Evolutionary conservation across 495 filamentous ascomycete genomes (phyloP).

Genomic region (Pseudevernia furfuracea): DNA sequence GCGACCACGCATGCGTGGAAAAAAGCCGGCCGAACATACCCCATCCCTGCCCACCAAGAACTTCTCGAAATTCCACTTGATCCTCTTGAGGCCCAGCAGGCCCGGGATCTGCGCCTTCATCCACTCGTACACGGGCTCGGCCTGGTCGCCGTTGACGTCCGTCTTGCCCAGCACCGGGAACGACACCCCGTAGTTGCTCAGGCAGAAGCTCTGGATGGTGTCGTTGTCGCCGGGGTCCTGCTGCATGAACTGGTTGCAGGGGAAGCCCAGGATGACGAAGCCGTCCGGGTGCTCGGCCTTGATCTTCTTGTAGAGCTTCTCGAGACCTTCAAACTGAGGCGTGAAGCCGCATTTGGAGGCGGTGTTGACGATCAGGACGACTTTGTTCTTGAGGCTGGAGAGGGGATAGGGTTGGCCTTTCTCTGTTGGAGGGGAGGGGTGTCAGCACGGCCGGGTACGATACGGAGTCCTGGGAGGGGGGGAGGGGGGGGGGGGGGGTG

Average conservation of each 20-base stretch:
- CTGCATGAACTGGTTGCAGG: slow-evolving; percentile 92
- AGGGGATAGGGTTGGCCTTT: slow-evolving; percentile 66
- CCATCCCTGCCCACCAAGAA: slow-evolving; percentile 79
- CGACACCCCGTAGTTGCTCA: slow-evolving; percentile 86
- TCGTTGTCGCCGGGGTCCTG: slow-evolving; percentile 84
- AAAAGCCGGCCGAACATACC: slow-evolving; percentile 43
- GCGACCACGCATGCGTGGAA: not conserved
- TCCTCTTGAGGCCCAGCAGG: slow-evolving; percentile 70
- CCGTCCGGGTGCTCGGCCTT: slow-evolving; percentile 58
- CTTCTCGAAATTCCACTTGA: slow-evolving; percentile 99
- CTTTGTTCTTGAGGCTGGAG: slow-evolving; percentile 68
- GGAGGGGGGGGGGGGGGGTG: not conserved
- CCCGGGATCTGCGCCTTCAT: slow-evolving; percentile 82
- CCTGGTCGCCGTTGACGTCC: slow-evolving; percentile 82
- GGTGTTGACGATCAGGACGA: slow-evolving; percentile 95
- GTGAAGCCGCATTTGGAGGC: slow-evolving; percentile 99
- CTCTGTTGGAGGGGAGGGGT: slow-evolving; percentile 43
- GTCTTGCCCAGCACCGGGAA: slow-evolving; percentile 90
- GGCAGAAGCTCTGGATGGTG: slow-evolving; percentile 87
- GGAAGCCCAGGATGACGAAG: slow-evolving; percentile 88
- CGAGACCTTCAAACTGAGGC: slow-evolving; percentile 86
- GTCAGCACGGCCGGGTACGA: too few species aligned
- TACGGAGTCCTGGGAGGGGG: too few species aligned
- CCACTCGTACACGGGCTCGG: slow-evolving; percentile 77
- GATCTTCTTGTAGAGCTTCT: slow-evolving; percentile 79